Evolutionary conservation across 73 alveolate species (phyloP).

Genomic region (Uronychia setigera): DNA sequence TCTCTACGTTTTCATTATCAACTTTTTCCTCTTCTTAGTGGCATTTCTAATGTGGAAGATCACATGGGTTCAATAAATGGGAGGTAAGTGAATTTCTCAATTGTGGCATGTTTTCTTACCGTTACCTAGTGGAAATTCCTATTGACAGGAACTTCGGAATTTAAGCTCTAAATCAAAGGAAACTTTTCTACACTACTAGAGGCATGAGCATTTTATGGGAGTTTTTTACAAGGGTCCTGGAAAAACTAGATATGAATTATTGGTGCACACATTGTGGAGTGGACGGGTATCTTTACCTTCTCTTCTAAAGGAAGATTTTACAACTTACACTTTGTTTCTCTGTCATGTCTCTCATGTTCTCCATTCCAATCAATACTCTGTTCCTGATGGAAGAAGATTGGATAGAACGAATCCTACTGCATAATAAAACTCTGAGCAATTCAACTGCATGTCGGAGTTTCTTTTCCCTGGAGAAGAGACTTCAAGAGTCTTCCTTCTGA

Average conservation of each 20-base stretch:
- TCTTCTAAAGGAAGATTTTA: conserved; percentile 66
- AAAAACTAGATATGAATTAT: conserved; percentile 57
- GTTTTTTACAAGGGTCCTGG: conserved; percentile 33
- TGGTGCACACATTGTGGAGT: conserved; percentile 66
- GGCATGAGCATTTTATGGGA: conserved; percentile 32
- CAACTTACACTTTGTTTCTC: conserved; percentile 48
- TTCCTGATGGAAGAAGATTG: conserved; percentile 16
- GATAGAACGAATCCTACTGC: conserved; percentile 16
- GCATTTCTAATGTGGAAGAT: neutral
- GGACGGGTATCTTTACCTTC: conserved; percentile 74
- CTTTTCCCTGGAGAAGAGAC: too few relatives aligned
- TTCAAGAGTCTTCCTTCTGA: too few relatives aligned
- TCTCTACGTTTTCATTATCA: neutral
- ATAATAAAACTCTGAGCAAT: conserved; percentile 14
- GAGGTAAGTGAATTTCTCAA: neutral
- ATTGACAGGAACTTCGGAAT: conserved; percentile 52
- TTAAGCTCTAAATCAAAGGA: conserved; percentile 40
- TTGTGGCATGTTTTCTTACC: neutral
- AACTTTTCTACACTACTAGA: conserved; percentile 30
- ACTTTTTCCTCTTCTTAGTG: neutral
- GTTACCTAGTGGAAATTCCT: conserved; percentile 55
- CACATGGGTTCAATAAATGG: neutral
- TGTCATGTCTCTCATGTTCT: conserved; percentile 43
- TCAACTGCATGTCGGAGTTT: too few relatives aligned
- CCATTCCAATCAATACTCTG: conserved; percentile 55